A percentile compares a stretch with the other conserved stretches of the same genome.
phyloP scores from a whole-genome alignment of 176 grass and related monocot genomes.

The Bolboschoenus planiculmis region DNA sequence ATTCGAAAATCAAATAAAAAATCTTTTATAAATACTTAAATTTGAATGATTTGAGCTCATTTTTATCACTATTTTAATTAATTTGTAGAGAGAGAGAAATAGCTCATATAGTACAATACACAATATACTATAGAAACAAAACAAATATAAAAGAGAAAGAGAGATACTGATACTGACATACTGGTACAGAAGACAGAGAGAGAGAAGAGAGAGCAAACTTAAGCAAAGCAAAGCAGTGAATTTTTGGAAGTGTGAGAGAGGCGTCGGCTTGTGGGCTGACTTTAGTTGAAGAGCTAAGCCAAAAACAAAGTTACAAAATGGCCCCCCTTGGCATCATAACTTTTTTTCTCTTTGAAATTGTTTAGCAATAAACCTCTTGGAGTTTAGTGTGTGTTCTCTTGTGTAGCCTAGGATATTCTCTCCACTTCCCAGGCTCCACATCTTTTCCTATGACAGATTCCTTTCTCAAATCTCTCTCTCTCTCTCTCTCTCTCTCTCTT shows the following conservation, averaged over 20 bases:
- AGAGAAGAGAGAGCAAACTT: no score
- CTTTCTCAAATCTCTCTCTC: conserved; percentile 41
- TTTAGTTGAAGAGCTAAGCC: conserved; percentile 37
- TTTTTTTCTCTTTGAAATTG: conserved; percentile 35
- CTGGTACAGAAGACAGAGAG: neutral
- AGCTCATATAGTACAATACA: neutral
- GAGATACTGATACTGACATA: neutral
- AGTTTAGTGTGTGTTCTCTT: conserved; percentile 78
- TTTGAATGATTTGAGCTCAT: no score
- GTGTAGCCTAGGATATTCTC: conserved; percentile 71
- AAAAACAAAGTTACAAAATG: conserved; percentile 29
- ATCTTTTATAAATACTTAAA: no score
- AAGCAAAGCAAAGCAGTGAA: conserved; percentile 48
- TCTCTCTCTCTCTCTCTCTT: neutral
- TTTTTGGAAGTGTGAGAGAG: conserved; percentile 79
- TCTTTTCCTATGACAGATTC: conserved; percentile 57
- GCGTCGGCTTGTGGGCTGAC: conserved; percentile 84
- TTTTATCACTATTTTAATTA: no score
- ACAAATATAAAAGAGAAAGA: neutral
- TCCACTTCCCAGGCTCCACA: conserved; percentile 36
- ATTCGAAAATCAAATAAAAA: no score
- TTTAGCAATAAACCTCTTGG: conserved; percentile 56
- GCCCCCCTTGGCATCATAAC: conserved; percentile 26
- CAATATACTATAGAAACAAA: neutral
- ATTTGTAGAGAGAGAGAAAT: neutral